phyloP scores from a whole-genome alignment of 345 rosid species.

The Barbarea vulgaris region DNA sequence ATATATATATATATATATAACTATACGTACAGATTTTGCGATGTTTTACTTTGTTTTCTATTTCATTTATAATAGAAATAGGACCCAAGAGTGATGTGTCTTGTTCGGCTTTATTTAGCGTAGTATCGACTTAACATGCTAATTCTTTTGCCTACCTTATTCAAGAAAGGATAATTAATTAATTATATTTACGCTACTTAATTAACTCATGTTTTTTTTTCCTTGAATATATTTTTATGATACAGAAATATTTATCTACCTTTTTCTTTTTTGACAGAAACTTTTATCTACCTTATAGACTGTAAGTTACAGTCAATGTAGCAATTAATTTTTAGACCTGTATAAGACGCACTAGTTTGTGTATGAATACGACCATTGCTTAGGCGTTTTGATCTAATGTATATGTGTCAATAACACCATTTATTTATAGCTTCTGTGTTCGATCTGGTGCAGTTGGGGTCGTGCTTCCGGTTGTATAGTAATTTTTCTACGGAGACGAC shows the following conservation, averaged over 20 bases:
- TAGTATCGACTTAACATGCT: conserved; percentile 9
- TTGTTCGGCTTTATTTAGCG: neutral
- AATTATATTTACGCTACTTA: neutral
- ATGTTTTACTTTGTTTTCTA: neutral
- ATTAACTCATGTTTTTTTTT: neutral
- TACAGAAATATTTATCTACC: too few relatives aligned
- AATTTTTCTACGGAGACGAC: too few relatives aligned
- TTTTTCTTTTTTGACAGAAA: too few relatives aligned
- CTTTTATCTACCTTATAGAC: neutral
- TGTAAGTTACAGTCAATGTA: neutral
- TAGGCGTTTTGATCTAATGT: neutral
- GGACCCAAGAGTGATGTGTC: neutral
- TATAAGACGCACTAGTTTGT: neutral
- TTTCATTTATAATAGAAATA: neutral
- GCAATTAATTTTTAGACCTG: neutral
- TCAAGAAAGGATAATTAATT: neutral
- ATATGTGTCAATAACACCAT: neutral
- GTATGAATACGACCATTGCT: neutral
- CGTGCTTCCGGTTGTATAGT: too few relatives aligned
- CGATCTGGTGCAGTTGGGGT: too few relatives aligned
- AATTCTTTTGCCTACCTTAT: conserved; percentile 9
- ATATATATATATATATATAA: neutral
- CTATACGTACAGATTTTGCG: neutral
- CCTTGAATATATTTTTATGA: neutral
- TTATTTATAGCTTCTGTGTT: too few relatives aligned